Evolutionary conservation across 2,329 filamentous ascomycete genomes (phyloP).

Genomic region (Fusarium subtropicale): DNA sequence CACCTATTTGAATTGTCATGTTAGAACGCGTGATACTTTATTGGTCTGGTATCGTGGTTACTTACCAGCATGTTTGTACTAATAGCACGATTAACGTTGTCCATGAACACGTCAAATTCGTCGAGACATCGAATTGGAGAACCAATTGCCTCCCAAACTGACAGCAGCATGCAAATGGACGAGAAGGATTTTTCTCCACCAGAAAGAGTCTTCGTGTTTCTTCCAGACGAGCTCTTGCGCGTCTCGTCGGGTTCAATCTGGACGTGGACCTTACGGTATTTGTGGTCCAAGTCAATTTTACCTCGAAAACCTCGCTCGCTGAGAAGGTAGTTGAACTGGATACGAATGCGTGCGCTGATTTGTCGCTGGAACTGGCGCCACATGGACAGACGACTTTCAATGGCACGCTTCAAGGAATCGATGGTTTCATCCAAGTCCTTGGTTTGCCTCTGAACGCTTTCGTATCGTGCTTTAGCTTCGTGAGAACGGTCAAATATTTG

Average conservation of each 20-base stretch:
- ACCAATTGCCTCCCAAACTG: conserved; percentile 98
- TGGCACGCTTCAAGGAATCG: conserved; percentile 64
- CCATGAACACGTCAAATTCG: conserved; percentile 99
- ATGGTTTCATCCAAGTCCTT: conserved; percentile 57
- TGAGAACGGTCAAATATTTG: conserved; percentile 67
- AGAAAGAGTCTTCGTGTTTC: conserved; percentile 91
- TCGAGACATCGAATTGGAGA: conserved; percentile 94
- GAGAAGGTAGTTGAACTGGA: conserved; percentile 88
- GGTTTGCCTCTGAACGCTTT: conserved; percentile 58
- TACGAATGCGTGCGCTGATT: conserved; percentile 87
- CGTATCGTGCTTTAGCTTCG: conserved; percentile 56
- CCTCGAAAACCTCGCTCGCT: conserved; percentile 91
- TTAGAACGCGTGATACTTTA: conserved; percentile 4
- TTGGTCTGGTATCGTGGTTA: conserved; percentile 34
- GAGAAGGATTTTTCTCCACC: conserved; percentile 98
- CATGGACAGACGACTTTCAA: conserved; percentile 75
- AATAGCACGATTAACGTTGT: conserved; percentile 92
- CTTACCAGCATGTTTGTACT: conserved; percentile 93
- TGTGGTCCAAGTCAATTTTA: conserved; percentile 81
- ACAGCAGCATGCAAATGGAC: conserved; percentile 90
- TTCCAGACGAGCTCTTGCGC: conserved; percentile 74
- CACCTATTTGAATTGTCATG: conserved; percentile 64
- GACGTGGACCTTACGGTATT: conserved; percentile 78
- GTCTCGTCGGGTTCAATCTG: conserved; percentile 79
- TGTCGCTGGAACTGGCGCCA: conserved; percentile 85